Conservation (phyloP, 495 filamentous ascomycete species). For the Hypoxylon rickii region DNA sequence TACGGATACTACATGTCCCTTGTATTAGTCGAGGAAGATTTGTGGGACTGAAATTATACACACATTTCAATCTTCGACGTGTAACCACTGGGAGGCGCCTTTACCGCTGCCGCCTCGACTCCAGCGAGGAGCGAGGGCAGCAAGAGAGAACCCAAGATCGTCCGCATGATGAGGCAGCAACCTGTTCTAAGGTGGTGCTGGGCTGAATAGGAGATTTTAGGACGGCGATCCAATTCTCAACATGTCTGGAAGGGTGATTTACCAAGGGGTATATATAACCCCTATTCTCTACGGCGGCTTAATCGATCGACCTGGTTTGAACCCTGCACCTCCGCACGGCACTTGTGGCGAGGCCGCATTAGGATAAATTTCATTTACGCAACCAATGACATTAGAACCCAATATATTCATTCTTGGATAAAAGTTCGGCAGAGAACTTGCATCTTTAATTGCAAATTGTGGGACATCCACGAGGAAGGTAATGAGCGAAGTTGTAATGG, state of each 20-base stretch:
- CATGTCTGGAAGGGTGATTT: constrained; percentile 5
- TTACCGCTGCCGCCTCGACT: constrained; percentile 24
- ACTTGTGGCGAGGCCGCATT: constrained; percentile 34
- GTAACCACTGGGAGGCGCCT: constrained; percentile 27
- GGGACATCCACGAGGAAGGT: neutral
- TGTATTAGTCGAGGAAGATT: constrained; percentile 10
- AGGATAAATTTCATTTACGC: constrained; percentile 37
- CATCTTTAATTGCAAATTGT: neutral
- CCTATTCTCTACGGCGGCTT: constrained; percentile 34
- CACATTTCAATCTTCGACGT: constrained; percentile 42
- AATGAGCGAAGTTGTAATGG: neutral
- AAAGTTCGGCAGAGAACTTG: constrained; percentile 18
- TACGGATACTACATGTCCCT: constrained; percentile 30
- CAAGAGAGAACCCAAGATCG: constrained; percentile 39
- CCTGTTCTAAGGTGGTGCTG: constrained; percentile 23
- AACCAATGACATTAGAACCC: constrained; percentile 36
- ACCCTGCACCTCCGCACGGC: constrained; percentile 38
- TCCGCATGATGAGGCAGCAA: constrained; percentile 40
- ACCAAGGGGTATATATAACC: constrained; percentile 37
- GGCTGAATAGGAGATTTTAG: too few relatives aligned
- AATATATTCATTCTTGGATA: constrained; percentile 33
- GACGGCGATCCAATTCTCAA: constrained; percentile 8
- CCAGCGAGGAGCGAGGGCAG: constrained; percentile 42
- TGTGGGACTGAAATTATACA: constrained; percentile 13
- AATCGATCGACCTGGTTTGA: constrained; percentile 28